Evolutionary conservation across 352 stramenopile species (phyloP).

Genomic region (Pythium grandisporangium): DNA sequence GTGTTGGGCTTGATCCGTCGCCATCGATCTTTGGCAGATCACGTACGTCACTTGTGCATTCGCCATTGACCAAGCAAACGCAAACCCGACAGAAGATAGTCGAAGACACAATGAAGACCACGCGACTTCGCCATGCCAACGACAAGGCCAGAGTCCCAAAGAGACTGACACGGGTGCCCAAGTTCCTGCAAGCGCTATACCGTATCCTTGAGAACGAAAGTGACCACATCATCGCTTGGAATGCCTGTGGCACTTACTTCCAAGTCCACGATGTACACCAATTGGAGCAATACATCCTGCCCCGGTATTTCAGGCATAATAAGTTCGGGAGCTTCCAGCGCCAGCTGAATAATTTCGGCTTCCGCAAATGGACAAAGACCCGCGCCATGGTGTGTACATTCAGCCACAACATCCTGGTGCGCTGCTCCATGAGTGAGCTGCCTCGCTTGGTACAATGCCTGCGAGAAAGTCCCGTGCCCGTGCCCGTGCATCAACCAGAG

Average conservation of each 20-base stretch:
- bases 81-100: neutral
- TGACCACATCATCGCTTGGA: neutral
- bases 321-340: constrained; percentile 61
- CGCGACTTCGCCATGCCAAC: neutral
- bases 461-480: too few relatives aligned
- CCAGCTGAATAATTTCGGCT: constrained; percentile 61
- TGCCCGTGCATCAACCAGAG: too few relatives aligned
- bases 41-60: neutral
- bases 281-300: constrained; percentile 3
- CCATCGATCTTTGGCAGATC: too few relatives aligned
- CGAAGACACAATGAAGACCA: neutral
- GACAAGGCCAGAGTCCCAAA: neutral
- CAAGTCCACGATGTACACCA: neutral
- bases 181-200: neutral
- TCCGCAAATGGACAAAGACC: constrained; percentile 5
- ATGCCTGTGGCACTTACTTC: neutral
- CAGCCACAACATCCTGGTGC: constrained; percentile 1
- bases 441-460: neutral
- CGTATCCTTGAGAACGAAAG: neutral
- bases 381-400: constrained; percentile 4
- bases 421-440: neutral
- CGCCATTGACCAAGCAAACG: neutral
- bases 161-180: too few relatives aligned
- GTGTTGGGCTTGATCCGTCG: too few relatives aligned
- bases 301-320: constrained; percentile 68